A percentile compares a stretch with the other conserved stretches of the same genome.
Evolutionary conservation across 2,329 filamentous ascomycete species (phyloP).

Genomic region (Colletotrichum sp.): DNA sequence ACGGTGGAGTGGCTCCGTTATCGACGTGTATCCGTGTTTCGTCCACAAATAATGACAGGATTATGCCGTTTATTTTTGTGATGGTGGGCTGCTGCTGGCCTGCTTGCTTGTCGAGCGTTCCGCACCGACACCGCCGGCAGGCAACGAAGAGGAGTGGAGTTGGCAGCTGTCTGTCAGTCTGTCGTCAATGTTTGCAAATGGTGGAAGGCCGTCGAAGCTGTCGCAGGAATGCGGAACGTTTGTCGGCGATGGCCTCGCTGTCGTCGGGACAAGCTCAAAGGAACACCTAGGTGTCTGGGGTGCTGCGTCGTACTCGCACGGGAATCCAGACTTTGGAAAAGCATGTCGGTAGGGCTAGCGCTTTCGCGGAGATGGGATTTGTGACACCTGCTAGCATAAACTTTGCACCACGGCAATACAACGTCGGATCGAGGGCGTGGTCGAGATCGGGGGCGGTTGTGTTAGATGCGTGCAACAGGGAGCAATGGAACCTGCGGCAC

Average conservation of each 20-base stretch:
- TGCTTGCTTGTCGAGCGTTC: background rate
- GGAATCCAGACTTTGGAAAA: background rate
- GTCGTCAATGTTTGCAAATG: background rate
- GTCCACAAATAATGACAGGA: background rate
- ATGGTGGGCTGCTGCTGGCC: background rate
- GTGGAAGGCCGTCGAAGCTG: background rate
- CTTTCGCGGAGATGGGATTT: background rate
- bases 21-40: background rate
- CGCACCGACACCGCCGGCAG: background rate
- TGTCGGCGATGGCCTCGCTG: background rate
- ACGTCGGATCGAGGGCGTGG: constrained; percentile 1
- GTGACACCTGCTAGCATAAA: background rate
- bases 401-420: constrained; percentile 1
- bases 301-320: background rate
- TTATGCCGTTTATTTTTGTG: background rate
- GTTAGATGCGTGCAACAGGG: background rate
- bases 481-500: background rate
- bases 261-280: background rate
- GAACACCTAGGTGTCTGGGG: background rate
- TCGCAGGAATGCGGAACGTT: background rate
- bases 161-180: background rate
- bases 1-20: constrained; percentile 10
- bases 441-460: background rate
- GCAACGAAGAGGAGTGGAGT: background rate
- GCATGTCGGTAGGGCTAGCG: background rate